Evolutionary conservation across 441 rosid genomes (phyloP).

Genomic region (Pelargonium australe): DNA sequence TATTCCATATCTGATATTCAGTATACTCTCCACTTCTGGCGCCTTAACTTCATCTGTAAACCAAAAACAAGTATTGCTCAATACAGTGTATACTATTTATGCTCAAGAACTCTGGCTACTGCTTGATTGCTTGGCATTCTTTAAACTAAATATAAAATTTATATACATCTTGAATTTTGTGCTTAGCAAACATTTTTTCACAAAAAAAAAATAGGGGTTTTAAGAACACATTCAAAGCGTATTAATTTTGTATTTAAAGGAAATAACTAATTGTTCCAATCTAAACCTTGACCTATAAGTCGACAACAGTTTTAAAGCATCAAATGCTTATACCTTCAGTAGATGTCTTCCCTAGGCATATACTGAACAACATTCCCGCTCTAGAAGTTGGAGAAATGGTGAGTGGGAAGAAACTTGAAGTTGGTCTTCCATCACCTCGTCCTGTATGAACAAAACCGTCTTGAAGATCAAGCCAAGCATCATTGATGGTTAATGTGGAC

Average conservation of each 20-base stretch:
- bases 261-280: no score
- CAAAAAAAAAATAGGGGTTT: no score
- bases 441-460: conserved; percentile 76
- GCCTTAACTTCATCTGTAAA: conserved; percentile 41
- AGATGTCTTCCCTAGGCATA: conserved; percentile 46
- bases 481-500: conserved; percentile 68
- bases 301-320: background rate
- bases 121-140: no score
- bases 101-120: no score
- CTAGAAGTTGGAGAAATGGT: conserved; percentile 69
- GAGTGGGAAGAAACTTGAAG: conserved; percentile 73
- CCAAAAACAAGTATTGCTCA: conserved; percentile 13
- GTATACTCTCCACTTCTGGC: conserved; percentile 50
- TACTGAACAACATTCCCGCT: conserved; percentile 71
- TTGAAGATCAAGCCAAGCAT: conserved; percentile 97
- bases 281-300: no score
- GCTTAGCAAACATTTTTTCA: no score
- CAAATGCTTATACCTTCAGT: conserved; percentile 39
- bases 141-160: no score
- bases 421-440: conserved; percentile 72
- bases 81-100: no score
- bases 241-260: no score
- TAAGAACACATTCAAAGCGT: no score
- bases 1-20: conserved; percentile 73
- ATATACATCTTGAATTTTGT: no score